phyloP scores from a whole-genome alignment of 768 basidiomycete genomes.

The Phaeolepiota aurea region DNA sequence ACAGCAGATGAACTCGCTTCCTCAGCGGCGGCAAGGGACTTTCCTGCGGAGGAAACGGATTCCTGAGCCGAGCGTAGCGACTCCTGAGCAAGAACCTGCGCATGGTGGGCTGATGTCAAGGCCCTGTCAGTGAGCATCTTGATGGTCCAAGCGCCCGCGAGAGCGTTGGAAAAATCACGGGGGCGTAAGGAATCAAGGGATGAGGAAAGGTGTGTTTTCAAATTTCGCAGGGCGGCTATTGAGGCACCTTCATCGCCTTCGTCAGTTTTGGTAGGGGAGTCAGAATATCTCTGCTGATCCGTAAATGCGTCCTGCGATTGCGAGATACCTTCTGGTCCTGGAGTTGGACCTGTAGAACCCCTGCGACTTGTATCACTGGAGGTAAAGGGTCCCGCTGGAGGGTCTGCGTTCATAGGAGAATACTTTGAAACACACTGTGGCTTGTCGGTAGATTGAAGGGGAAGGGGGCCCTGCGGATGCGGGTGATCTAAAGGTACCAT shows the following conservation, averaged over 20 bases:
- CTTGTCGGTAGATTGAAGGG: too few species aligned
- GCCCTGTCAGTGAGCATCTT: conserved; percentile 15
- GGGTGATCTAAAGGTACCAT: too few species aligned
- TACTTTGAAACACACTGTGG: too few species aligned
- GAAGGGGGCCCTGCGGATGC: too few species aligned
- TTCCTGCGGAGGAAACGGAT: conserved; percentile 16
- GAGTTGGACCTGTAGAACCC: too few species aligned
- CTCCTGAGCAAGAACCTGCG: conserved; percentile 1
- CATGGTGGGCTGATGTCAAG: conserved; percentile 16
- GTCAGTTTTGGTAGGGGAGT: not conserved
- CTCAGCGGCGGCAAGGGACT: conserved; percentile 18
- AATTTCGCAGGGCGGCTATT: conserved; percentile 13
- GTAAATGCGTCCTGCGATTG: too few species aligned
- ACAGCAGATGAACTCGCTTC: conserved; percentile 12
- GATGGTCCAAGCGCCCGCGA: conserved; percentile 14
- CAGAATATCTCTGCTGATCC: too few species aligned
- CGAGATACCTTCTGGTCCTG: too few species aligned
- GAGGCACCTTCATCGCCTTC: not conserved
- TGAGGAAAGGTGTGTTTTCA: conserved; percentile 13
- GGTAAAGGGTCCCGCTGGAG: too few species aligned
- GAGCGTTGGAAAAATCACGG: conserved; percentile 9
- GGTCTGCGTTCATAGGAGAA: too few species aligned
- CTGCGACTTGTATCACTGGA: too few species aligned
- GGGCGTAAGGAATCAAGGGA: conserved; percentile 13
- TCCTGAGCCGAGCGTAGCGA: conserved; percentile 16